Percentiles rank a stretch among this genome's conserved stretches.
phyloP scores from a whole-genome alignment of 2,329 filamentous ascomycete species.

The Monilinia aucupariae region DNA sequence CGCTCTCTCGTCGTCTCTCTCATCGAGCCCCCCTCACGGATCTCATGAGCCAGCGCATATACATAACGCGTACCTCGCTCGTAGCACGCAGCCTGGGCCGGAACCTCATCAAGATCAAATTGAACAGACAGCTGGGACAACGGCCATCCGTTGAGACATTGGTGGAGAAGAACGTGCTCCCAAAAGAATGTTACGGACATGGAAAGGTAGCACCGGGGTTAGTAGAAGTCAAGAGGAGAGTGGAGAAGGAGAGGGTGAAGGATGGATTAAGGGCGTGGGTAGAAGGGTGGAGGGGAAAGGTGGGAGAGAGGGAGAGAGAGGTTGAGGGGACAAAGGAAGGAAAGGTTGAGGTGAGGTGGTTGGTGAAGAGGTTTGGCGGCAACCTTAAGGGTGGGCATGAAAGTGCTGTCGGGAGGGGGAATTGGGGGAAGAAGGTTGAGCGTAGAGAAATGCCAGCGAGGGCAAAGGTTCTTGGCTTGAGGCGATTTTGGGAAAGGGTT shows the following conservation, averaged over 20 bases:
- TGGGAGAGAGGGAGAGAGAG: slow-evolving; percentile 44
- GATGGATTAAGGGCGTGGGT: slow-evolving; percentile 62
- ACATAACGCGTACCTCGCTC: slow-evolving; percentile 60
- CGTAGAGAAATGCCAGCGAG: slow-evolving; percentile 40
- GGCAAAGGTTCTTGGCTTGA: slow-evolving; percentile 52
- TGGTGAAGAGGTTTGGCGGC: slow-evolving; percentile 37
- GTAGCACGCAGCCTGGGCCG: slow-evolving; percentile 59
- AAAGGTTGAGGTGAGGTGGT: slow-evolving; percentile 35
- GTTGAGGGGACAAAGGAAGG: slow-evolving; percentile 15
- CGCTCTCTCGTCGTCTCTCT: slow-evolving; percentile 51
- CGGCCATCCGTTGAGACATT: slow-evolving; percentile 56
- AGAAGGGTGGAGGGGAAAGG: slow-evolving; percentile 39
- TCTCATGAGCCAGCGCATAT: slow-evolving; percentile 59
- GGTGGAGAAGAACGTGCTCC: slow-evolving; percentile 59
- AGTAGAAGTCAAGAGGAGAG: slow-evolving; percentile 55
- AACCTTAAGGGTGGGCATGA: slow-evolving; percentile 45
- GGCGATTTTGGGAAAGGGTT: slow-evolving; percentile 61
- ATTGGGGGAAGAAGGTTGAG: slow-evolving; percentile 44
- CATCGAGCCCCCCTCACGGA: slow-evolving; percentile 56
- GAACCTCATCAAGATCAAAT: slow-evolving; percentile 57
- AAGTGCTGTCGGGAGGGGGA: slow-evolving; percentile 34
- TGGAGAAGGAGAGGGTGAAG: slow-evolving; percentile 64
- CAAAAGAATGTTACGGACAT: slow-evolving; percentile 53
- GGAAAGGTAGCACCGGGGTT: slow-evolving; percentile 49
- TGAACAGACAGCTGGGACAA: slow-evolving; percentile 55